Percentiles rank a stretch among this genome's conserved stretches.
Evolutionary conservation across 176 grass and related monocot genomes (phyloP).

Genomic region (Carex myosuroides): DNA sequence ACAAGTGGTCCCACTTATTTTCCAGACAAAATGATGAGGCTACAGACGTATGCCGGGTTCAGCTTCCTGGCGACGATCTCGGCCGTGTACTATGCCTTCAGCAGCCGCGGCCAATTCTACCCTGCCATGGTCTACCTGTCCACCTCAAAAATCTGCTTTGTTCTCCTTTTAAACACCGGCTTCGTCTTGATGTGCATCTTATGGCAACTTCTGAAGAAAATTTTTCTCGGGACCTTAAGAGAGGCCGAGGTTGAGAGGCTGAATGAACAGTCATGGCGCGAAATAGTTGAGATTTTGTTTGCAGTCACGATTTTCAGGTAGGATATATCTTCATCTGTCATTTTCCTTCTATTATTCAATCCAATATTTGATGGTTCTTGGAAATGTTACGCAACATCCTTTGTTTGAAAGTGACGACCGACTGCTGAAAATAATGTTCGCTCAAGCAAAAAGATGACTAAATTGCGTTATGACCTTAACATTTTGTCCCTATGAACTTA

Average conservation of each 20-base stretch:
- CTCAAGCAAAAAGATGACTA: background rate
- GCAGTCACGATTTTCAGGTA: conserved; percentile 92
- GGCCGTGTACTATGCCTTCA: conserved; percentile 82
- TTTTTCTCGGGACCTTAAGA: conserved; percentile 80
- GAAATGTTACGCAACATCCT: background rate
- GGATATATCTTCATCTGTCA: conserved; percentile 37
- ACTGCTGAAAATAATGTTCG: background rate
- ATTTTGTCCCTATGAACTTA: background rate
- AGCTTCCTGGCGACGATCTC: conserved; percentile 80
- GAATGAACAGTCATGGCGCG: conserved; percentile 93
- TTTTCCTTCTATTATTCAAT: background rate
- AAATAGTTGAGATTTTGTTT: conserved; percentile 91
- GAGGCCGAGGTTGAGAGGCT: conserved; percentile 91
- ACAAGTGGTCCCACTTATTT: background rate
- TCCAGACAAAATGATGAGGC: conserved; percentile 54
- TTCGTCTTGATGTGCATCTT: conserved; percentile 82
- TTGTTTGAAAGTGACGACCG: background rate
- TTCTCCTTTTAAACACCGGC: conserved; percentile 86
- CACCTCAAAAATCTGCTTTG: conserved; percentile 95
- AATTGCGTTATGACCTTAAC: background rate
- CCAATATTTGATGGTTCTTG: background rate
- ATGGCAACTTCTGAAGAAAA: conserved; percentile 76
- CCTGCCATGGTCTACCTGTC: conserved; percentile 92
- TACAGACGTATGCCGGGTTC: conserved; percentile 83
- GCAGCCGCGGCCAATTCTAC: conserved; percentile 93